Base-by-base conservation (phyloP, 306 rosid species). In the Dryas alaskensis region DNA sequence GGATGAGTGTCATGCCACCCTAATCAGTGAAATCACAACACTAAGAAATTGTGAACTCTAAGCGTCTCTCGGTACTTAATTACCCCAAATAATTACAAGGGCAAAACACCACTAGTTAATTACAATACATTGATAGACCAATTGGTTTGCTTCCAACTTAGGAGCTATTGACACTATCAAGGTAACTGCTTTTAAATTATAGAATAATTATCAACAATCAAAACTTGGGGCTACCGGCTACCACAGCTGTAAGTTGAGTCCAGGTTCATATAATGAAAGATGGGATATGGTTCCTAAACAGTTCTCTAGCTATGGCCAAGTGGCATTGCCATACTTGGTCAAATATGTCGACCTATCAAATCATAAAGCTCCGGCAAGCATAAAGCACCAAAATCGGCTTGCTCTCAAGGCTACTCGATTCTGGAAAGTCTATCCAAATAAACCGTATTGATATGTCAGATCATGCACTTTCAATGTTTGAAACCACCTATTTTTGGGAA, bases 331-430 rank as follows among this genome's bases (percentile, higher is more conserved):
- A 49, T 4, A 58, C 42, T 13, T 25, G 50, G 77, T 74, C 78
- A 74, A 22, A 74, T 22, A 14, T 50, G 62, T 7, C 25, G 67
- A 22, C 52, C 63, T 25, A 10, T 52, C 71, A 74, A 50, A 19
- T 62, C 40, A 73, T 8, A 19, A 50, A 73, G 77, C 40, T 54
- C 70, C 13, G 55, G 62, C 77, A 62, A 63, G 62, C 50, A 63
- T 5, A 39, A 73, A 73, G 16, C 1, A 7, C 3, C 39, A 10
- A 50, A 6, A 12, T 6, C 51, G n/a, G 17, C 50, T 48, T 50
- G 52, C 62, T 10, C 52, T 44, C 4, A 48, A 4, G n/a, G 58
- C 3, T 5, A 53, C 52, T 14, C 10, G 10, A 19, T 54, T 53
- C 17, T 3, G 31, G 49, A 39, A 54, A 53, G 19, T 37, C 7